Evolutionary conservation across 176 grass and related monocot genomes (phyloP), one percentile per base, ranked within the genome.

Genomic region (Otatea glauca): DNA sequence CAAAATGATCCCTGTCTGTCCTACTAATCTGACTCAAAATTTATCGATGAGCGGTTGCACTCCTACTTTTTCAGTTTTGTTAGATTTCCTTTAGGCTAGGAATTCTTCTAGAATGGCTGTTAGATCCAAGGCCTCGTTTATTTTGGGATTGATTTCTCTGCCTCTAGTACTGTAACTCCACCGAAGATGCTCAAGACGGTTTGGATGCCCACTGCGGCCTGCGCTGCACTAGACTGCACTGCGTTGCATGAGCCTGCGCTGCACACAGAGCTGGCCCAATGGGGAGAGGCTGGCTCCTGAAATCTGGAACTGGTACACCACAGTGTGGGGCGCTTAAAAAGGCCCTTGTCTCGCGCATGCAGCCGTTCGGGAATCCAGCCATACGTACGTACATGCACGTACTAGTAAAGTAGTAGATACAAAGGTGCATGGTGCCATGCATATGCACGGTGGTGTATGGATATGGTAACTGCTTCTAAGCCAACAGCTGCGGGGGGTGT

Each of bases 251-350:
- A 38, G 29, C 51, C 54, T 42, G 53, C 37, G 6, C 48, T n/a
- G 39, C 2, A 43, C 35, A n/a, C 14, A 58, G 9, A 27, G 43
- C 13, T 65, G 29, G 43, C 8, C 56, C 81, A 51, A 64, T 48
- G 56, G 51, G 27, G 25, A 44, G 55, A 23, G 7, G 18, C 58
- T 83, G 61, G 16, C 60, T 21, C 21, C 61, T 44, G 47, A 76
- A 84, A 66, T 67, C 72, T 84, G 48, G 62, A 76, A 84, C 61
- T 84, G 61, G 72, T 67, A 53, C 65, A 4, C 79, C 4, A 58
- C 79, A 43, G 65, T 70, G 79, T 11, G 48, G 3, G 24, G 39
- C 5, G 21, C 65, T 17, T 66, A 29, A 29, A 27, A 35, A 12
- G 17, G 16, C 17, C 12, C 35, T 15, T 9, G 54, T 25, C 54